Base-by-base conservation (phyloP, 441 rosid species). In the Pelargonium myrrhifolium region DNA sequence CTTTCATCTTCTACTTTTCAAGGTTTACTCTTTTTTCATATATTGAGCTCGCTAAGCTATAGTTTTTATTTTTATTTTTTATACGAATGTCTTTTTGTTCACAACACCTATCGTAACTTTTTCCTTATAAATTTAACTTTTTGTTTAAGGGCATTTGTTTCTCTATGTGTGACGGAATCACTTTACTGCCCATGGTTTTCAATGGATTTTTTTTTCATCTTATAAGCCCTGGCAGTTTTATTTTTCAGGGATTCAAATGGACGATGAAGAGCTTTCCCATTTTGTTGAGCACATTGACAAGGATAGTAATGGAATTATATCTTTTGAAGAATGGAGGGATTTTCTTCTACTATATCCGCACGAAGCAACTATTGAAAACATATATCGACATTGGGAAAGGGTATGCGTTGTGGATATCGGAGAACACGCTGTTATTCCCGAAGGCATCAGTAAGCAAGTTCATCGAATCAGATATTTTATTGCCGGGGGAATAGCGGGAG, bases 251-350 rank as follows among this genome's bases (percentile, higher is more conserved):
- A 90, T 93, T 85, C 88, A 93, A 72, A 91, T 93, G 15, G 91
- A 81, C 66, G 97, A 93, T 10, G 96, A 84, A 80, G 96, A 91
- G 71, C 93, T 93, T 56, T 92, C 96, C 8, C 96, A 77, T 62
- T 93, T 93, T 78, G 93, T 93, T 51, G 98, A 93, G 81, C 97
- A 87, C 76, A 95, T 93, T 59, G 97, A 93, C 71, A 90, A 93
- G 81, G 98, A 89, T 78, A 93, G 86, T 47, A 86, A 90, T 74
- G 98, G 98, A 35, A 89, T 90, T 26, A 93, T 93, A 61, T 90
- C 96, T 4, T 93, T 93, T 56, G 97, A 93, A 70, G 98, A 93
- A 82, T 93, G 98, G 98, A 85, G 98, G 69, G 98, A 93, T 81
- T 93, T 93, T 73, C 96, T 91, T 68, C 84, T 91, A 71, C 82